These are phyloP conservation scores for Stromatinia cepivora DNA, from an alignment of 2,329 filamentous ascomycete genomes.

Conservation along the genomic window DNA sequence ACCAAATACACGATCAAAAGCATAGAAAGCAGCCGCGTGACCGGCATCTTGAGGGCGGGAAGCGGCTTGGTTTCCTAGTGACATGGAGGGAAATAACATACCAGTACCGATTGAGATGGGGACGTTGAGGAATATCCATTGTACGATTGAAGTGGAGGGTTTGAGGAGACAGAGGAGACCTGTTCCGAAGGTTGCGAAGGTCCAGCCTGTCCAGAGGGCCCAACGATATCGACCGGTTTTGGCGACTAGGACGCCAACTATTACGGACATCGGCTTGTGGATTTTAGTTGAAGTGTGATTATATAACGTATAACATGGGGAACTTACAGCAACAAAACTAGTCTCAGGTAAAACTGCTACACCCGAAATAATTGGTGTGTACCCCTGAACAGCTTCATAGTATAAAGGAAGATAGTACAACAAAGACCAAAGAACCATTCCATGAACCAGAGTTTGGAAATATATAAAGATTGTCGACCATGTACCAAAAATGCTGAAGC, in stretches of 20 bases:
- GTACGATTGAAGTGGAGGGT: conserved; percentile 50
- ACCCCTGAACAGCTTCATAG: conserved; percentile 54
- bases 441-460: conserved; percentile 57
- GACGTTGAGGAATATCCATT: conserved; percentile 62
- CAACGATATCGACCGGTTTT: conserved; percentile 58
- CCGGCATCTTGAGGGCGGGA: conserved; percentile 57
- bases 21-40: conserved; percentile 63
- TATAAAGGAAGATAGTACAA: conserved; percentile 57
- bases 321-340: conserved; percentile 58
- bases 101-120: conserved; percentile 62
- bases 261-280: conserved; percentile 52
- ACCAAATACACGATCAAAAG: conserved; percentile 65
- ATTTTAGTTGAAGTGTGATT: conserved; percentile 53
- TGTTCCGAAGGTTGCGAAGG: conserved; percentile 56
- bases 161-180: conserved; percentile 56
- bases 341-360: conserved; percentile 60
- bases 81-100: conserved; percentile 64
- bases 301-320: neutral
- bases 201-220: conserved; percentile 60
- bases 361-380: conserved; percentile 54
- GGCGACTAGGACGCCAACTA: conserved; percentile 56
- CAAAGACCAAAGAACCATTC: conserved; percentile 54
- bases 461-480: conserved; percentile 52
- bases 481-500: conserved; percentile 47
- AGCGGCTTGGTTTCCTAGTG: conserved; percentile 63